Evolutionary conservation across 2,329 filamentous ascomycete species (phyloP).

Genomic region (Arthrinium phaeospermum): DNA sequence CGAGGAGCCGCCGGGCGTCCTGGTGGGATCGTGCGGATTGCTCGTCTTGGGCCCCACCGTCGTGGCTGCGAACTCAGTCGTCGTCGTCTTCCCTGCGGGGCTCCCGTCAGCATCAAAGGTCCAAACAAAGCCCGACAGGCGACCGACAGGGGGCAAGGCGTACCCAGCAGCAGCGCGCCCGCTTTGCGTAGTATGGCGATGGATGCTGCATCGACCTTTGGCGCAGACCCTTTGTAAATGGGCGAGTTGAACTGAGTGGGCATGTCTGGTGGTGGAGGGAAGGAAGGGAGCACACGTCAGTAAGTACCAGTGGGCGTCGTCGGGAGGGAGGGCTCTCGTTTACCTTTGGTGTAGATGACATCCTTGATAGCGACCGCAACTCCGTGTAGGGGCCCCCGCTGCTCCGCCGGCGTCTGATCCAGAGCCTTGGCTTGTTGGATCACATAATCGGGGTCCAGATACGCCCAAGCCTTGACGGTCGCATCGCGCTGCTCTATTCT

Average conservation of each 20-base stretch:
- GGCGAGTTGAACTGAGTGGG: conserved; percentile 59
- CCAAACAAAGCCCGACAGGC: background rate
- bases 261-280: conserved; percentile 45
- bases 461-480: conserved; percentile 53
- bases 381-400: conserved; percentile 59
- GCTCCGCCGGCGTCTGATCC: conserved; percentile 48
- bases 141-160: background rate
- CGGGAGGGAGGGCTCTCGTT: background rate
- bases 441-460: conserved; percentile 49
- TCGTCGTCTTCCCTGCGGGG: conserved; percentile 57
- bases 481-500: conserved; percentile 48
- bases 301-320: conserved; percentile 17
- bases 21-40: conserved; percentile 69
- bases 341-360: conserved; percentile 58
- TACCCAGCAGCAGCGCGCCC: conserved; percentile 61
- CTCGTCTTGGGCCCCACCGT: conserved; percentile 56
- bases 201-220: conserved; percentile 56
- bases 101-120: conserved; percentile 17
- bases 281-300: background rate
- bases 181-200: conserved; percentile 58
- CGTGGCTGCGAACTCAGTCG: conserved; percentile 68
- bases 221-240: conserved; percentile 54
- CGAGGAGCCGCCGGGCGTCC: conserved; percentile 72
- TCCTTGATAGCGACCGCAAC: conserved; percentile 61
- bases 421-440: conserved; percentile 53